These are phyloP conservation scores for Phaseolus lunatus DNA, from an alignment of 306 rosid genomes.

Conservation along the genomic window DNA sequence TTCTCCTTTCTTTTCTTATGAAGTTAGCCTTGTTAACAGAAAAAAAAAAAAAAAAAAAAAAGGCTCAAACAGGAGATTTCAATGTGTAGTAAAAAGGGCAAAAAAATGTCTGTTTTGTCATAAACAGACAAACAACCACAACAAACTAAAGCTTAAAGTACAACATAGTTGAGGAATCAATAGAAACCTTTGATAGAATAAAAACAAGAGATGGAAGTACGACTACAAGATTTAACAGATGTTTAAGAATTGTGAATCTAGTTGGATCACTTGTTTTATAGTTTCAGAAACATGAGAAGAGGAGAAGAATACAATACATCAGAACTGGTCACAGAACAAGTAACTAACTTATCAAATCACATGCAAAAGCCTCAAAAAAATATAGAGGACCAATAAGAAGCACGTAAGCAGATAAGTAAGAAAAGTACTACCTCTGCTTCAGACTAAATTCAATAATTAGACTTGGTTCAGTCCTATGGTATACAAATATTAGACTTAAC, in stretches of 20 bases:
- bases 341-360: slow-evolving; percentile 21
- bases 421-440: slow-evolving; percentile 7
- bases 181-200: slow-evolving; percentile 13
- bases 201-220: not conserved
- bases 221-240: not conserved
- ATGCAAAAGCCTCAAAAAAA: slow-evolving; percentile 7
- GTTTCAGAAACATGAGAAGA: slow-evolving; percentile 6
- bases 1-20: slow-evolving; percentile 3
- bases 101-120: slow-evolving; percentile 2
- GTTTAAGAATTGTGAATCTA: not conserved
- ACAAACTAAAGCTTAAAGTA: slow-evolving; percentile 32
- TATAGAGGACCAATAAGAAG: slow-evolving; percentile 21
- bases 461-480: not conserved
- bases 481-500: not conserved
- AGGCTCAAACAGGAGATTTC: not conserved
- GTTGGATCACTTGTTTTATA: slow-evolving; percentile 6
- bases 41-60: not conserved
- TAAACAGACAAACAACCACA: slow-evolving; percentile 4
- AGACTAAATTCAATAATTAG: not conserved
- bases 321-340: slow-evolving; percentile 22
- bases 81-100: slow-evolving; percentile 19
- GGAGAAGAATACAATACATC: slow-evolving; percentile 12
- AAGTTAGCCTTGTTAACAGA: not conserved
- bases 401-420: slow-evolving; percentile 19
- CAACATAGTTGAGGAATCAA: not conserved